Conservation (phyloP, 495 filamentous ascomycete species). For the Tuber magnatum region DNA sequence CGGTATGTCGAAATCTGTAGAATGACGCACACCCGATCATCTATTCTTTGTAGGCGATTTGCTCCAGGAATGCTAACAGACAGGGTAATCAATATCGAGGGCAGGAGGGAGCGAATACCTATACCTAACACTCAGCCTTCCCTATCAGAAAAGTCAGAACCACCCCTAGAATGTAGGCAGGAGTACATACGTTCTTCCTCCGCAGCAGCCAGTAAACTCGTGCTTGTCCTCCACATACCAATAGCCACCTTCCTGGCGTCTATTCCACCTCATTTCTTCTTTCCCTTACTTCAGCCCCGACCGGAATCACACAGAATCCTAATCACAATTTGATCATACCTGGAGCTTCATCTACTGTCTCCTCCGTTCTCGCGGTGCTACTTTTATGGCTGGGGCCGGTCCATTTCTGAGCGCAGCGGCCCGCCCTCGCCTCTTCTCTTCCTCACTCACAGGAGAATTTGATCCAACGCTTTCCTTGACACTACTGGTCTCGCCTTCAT, state of each 20-base stretch:
- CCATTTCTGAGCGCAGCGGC: constrained; percentile 18
- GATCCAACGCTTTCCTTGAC: constrained; percentile 51
- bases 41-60: constrained; percentile 34
- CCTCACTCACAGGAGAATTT: constrained; percentile 48
- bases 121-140: constrained; percentile 42
- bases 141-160: constrained; percentile 29
- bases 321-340: constrained; percentile 39
- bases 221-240: constrained; percentile 41
- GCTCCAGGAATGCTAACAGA: constrained; percentile 45
- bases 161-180: background rate
- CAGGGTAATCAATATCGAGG: constrained; percentile 56
- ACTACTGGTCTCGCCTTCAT: constrained; percentile 46
- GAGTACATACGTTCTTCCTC: constrained; percentile 68
- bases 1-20: constrained; percentile 65
- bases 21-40: constrained; percentile 62
- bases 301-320: constrained; percentile 26
- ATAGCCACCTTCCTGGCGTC: constrained; percentile 35
- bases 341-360: constrained; percentile 38
- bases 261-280: constrained; percentile 38
- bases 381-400: constrained; percentile 43
- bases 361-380: constrained; percentile 47
- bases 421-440: constrained; percentile 43
- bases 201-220: constrained; percentile 33
- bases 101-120: constrained; percentile 54
- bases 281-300: constrained; percentile 40